Evolutionary conservation across 495 filamentous ascomycete genomes (phyloP).

Genomic region (Schizothecium vesticola): DNA sequence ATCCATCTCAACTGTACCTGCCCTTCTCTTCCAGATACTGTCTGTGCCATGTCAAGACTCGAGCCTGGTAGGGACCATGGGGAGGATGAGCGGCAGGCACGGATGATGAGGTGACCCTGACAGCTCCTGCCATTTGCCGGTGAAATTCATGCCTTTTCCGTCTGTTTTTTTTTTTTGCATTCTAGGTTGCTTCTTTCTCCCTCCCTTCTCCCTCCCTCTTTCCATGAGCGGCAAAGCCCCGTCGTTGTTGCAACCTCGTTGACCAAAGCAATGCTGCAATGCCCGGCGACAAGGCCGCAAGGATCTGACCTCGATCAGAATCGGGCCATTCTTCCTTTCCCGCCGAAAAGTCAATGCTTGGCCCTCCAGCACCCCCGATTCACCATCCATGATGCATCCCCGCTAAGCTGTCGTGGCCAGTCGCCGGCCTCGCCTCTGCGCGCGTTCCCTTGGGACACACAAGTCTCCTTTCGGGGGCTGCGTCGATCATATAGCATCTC

Average conservation of each 20-base stretch:
- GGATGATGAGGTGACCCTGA: not conserved
- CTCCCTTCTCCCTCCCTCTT: not conserved
- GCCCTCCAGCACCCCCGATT: not conserved
- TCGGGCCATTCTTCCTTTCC: not conserved
- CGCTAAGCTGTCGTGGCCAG: not conserved
- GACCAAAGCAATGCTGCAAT: not conserved
- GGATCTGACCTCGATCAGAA: not conserved
- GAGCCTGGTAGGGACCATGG: not conserved
- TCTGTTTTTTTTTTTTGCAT: not conserved
- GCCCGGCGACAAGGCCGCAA: not conserved
- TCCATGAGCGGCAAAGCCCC: not conserved
- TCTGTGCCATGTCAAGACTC: not conserved
- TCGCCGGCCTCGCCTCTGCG: not conserved
- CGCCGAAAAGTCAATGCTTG: not conserved
- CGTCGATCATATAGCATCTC: slow-evolving; percentile 10
- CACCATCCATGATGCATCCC: not conserved
- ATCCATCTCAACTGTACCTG: not conserved
- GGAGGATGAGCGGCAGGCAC: not conserved
- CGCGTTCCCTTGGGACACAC: not conserved
- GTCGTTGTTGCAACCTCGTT: not conserved
- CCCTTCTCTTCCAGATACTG: not conserved
- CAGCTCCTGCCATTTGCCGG: not conserved
- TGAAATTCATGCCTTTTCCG: not conserved
- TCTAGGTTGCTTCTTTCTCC: not conserved
- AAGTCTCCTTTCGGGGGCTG: slow-evolving; percentile 1